Percentiles rank a stretch among this genome's conserved stretches.
These are phyloP conservation scores for Coemansia aciculifera DNA, from an alignment of 192 early-diverging fungal genomes.

Conservation along the genomic window DNA sequence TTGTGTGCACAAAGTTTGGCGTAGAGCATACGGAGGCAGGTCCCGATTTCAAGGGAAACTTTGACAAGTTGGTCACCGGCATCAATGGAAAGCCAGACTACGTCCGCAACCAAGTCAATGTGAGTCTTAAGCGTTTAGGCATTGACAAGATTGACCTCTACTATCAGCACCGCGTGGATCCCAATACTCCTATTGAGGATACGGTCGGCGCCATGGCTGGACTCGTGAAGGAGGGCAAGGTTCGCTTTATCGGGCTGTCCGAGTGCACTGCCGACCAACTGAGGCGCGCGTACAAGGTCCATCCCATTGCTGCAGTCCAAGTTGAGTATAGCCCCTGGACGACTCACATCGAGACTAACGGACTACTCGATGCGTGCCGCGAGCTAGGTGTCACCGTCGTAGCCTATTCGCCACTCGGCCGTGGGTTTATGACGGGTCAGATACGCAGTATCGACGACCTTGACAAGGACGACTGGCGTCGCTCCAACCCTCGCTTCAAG, in stretches of 20 bases:
- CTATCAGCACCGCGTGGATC: constrained; percentile 65
- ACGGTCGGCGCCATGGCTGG: constrained; percentile 64
- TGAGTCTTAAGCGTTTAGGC: constrained; percentile 57
- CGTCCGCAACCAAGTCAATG: constrained; percentile 47
- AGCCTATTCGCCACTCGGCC: constrained; percentile 72
- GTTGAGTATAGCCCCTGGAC: constrained; percentile 59
- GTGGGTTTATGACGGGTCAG: constrained; percentile 68
- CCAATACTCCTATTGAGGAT: constrained; percentile 61
- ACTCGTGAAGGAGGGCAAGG: constrained; percentile 69
- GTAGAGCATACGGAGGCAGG: constrained; percentile 23
- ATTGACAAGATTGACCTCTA: constrained; percentile 64
- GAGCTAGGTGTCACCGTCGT: constrained; percentile 72
- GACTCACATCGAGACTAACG: constrained; percentile 65
- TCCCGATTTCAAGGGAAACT: constrained; percentile 25
- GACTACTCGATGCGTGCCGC: constrained; percentile 66
- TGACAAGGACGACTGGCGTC: constrained; percentile 56
- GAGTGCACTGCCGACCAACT: constrained; percentile 63
- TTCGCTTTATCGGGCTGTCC: constrained; percentile 61
- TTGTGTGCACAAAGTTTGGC: constrained; percentile 67
- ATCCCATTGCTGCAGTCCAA: constrained; percentile 66
- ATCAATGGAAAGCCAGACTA: constrained; percentile 55
- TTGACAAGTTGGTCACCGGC: constrained; percentile 32
- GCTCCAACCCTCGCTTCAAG: constrained; percentile 58
- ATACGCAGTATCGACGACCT: constrained; percentile 60
- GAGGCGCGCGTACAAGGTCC: constrained; percentile 64